Evolutionary conservation across 805 yeast genomes (phyloP).

Genomic region (Candida berthetii): DNA sequence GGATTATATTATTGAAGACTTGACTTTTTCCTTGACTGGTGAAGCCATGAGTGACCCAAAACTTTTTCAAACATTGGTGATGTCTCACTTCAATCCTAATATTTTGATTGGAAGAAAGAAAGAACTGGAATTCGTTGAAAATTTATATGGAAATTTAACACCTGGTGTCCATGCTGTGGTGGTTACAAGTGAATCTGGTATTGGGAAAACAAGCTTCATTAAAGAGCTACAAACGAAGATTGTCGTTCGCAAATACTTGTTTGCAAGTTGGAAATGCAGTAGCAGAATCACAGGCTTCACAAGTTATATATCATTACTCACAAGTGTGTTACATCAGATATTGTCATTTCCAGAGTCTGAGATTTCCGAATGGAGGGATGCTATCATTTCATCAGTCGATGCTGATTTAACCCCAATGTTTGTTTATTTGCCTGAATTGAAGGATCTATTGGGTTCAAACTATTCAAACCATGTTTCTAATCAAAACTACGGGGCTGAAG

Average conservation of each 20-base stretch:
- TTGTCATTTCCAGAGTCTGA: slow-evolving; percentile 28
- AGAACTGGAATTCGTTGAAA: slow-evolving; percentile 17
- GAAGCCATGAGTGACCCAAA: background rate
- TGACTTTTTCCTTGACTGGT: slow-evolving; percentile 14
- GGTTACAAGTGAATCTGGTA: slow-evolving; percentile 36
- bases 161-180: slow-evolving; percentile 23
- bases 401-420: slow-evolving; percentile 36
- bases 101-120: slow-evolving; percentile 22
- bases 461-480: slow-evolving; percentile 23
- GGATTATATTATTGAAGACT: slow-evolving; percentile 28
- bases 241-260: slow-evolving; percentile 22
- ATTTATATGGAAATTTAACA: slow-evolving; percentile 11
- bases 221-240: slow-evolving; percentile 30
- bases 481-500: slow-evolving; percentile 8
- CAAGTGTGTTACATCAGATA: slow-evolving; percentile 33
- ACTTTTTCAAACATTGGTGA: background rate
- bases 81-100: slow-evolving; percentile 19
- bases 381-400: slow-evolving; percentile 29
- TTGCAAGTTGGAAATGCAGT: slow-evolving; percentile 23
- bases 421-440: slow-evolving; percentile 37
- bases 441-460: slow-evolving; percentile 34
- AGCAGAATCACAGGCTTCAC: slow-evolving; percentile 28
- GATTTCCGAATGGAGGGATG: slow-evolving; percentile 33
- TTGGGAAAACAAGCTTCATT: slow-evolving; percentile 38
- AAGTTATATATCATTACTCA: slow-evolving; percentile 30